Conservation (phyloP, 805 yeast genomes). For the Yamadazyma insecticola region DNA sequence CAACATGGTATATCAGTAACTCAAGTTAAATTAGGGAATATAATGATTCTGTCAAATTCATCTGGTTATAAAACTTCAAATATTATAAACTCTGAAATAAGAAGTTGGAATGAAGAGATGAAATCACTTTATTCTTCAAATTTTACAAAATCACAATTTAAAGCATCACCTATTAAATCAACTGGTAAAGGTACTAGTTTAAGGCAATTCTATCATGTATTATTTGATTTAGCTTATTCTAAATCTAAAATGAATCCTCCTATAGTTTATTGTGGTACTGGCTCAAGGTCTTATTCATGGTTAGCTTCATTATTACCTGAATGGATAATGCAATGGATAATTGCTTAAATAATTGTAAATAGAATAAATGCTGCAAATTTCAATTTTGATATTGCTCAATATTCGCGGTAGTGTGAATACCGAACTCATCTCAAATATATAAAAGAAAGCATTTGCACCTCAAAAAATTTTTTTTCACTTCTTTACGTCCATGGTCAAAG, state of each 20-base stretch:
- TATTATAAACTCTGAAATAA: conserved; percentile 29
- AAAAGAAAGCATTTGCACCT: too few species aligned
- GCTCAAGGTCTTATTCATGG: conserved; percentile 36
- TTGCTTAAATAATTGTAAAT: too few species aligned
- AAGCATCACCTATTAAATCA: conserved; percentile 24
- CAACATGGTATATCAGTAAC: conserved; percentile 34
- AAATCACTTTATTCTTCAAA: conserved; percentile 26
- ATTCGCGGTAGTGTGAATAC: too few species aligned
- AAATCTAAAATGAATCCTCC: conserved; percentile 15
- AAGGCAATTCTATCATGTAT: conserved; percentile 33
- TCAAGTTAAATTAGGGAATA: conserved; percentile 38
- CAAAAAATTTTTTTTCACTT: background rate
- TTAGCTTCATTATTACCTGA: conserved; percentile 29
- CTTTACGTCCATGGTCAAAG: conserved; percentile 63
- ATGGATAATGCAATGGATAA: conserved; percentile 23
- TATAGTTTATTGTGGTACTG: conserved; percentile 39
- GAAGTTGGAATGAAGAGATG: conserved; percentile 35
- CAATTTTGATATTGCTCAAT: too few species aligned
- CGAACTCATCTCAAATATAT: too few species aligned
- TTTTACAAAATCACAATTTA: conserved; percentile 27
- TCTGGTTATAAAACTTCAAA: conserved; percentile 20
- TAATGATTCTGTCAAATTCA: conserved; percentile 22
- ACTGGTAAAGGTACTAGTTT: conserved; percentile 26
- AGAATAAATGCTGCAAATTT: too few species aligned
- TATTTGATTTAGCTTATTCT: conserved; percentile 34